These are phyloP conservation scores for Tylopilus rubrobrunneus DNA, from an alignment of 768 basidiomycete species.

Conservation along the genomic window DNA sequence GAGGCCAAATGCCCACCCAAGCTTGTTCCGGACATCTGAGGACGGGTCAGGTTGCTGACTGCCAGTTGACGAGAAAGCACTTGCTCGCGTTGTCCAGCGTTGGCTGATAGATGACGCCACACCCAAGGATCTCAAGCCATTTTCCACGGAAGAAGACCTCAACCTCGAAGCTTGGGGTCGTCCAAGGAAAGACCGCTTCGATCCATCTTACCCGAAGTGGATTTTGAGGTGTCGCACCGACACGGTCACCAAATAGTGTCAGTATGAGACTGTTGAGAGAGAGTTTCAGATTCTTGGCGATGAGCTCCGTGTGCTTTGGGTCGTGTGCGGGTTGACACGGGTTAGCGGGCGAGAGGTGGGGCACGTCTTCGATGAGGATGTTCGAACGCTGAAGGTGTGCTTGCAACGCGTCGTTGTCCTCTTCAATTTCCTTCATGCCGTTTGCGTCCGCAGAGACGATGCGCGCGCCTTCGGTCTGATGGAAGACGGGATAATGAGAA, in stretches of 20 bases:
- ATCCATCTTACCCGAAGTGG: slow-evolving; percentile 95
- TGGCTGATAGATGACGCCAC: slow-evolving; percentile 85
- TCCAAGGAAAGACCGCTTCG: slow-evolving; percentile 97
- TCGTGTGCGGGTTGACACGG: slow-evolving; percentile 80
- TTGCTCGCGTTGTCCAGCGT: slow-evolving; percentile 84
- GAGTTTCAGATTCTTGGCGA: slow-evolving; percentile 84
- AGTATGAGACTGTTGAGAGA: slow-evolving; percentile 85
- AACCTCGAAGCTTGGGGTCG: slow-evolving; percentile 95
- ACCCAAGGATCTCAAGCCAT: slow-evolving; percentile 96
- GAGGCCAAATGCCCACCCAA: slow-evolving; percentile 98
- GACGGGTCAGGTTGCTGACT: slow-evolving; percentile 8
- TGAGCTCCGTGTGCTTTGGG: slow-evolving; percentile 62
- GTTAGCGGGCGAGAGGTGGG: slow-evolving; percentile 68
- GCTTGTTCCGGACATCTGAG: slow-evolving; percentile 72
- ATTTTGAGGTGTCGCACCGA: slow-evolving; percentile 48
- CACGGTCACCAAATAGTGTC: slow-evolving; percentile 67
- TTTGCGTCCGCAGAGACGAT: slow-evolving; percentile 63
- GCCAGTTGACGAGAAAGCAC: slow-evolving; percentile 26
- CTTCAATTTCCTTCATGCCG: slow-evolving; percentile 59
- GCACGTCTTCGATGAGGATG: slow-evolving; percentile 85
- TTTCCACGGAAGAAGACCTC: slow-evolving; percentile 95
- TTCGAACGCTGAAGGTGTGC: slow-evolving; percentile 62
- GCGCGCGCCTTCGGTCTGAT: slow-evolving; percentile 94
- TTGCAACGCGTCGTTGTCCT: slow-evolving; percentile 65
- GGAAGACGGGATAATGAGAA: slow-evolving; percentile 96